Conservation (phyloP, 2,329 filamentous ascomycete species). For the Pseudogymnoascus sp. region DNA sequence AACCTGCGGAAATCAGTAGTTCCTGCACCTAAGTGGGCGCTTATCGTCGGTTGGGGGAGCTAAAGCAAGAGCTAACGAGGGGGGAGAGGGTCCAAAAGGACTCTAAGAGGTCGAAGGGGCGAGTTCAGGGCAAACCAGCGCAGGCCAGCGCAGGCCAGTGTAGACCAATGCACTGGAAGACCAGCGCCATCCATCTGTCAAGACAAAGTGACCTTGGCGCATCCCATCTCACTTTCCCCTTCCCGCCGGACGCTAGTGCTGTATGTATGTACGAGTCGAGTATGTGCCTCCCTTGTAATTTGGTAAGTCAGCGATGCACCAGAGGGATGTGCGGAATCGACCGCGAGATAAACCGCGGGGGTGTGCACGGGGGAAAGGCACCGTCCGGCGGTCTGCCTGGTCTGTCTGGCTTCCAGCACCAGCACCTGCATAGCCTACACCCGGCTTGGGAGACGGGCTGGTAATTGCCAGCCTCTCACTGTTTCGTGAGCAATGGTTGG, state of each 20-base stretch:
- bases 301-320: neutral
- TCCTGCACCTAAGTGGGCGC: conserved; percentile 3
- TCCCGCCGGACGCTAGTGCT: neutral
- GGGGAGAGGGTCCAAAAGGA: neutral
- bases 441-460: neutral
- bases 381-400: neutral
- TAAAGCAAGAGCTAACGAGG: neutral
- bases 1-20: neutral
- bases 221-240: neutral
- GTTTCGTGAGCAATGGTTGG: neutral
- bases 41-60: neutral
- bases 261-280: neutral
- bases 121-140: neutral
- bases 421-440: neutral
- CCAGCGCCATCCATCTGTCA: neutral
- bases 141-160: neutral
- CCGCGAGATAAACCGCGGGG: neutral
- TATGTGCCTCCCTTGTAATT: neutral
- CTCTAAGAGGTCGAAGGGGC: neutral
- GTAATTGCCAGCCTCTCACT: neutral
- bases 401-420: neutral
- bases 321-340: neutral
- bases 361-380: neutral
- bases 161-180: neutral
- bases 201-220: neutral